Conservation (phyloP, 768 basidiomycete species). For the Suillus ampliporus region DNA sequence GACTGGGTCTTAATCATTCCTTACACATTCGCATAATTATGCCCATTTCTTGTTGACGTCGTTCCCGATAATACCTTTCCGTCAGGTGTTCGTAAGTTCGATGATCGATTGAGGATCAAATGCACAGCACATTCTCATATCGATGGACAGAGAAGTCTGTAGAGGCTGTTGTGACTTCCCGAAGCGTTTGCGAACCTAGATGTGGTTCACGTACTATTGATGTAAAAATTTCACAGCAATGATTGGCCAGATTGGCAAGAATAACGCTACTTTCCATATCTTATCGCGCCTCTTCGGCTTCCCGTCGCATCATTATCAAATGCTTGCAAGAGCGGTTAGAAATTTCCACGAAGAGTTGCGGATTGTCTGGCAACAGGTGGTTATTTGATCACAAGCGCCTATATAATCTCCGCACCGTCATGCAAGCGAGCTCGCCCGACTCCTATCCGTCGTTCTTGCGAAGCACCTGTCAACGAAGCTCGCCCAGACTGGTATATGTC, state of each 20-base stretch:
- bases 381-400: neutral
- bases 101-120: neutral
- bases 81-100: neutral
- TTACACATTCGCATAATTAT: neutral
- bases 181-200: neutral
- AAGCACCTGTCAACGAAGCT: constrained; percentile 7
- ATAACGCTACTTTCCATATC: neutral
- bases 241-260: neutral
- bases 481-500: constrained; percentile 5
- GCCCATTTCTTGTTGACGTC: neutral
- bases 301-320: neutral
- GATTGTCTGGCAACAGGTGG: constrained; percentile 2
- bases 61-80: neutral
- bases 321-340: constrained; percentile 1
- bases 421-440: neutral
- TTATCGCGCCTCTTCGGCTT: constrained; percentile 3
- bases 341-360: too few relatives aligned
- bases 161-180: neutral
- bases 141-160: neutral
- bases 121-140: neutral
- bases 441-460: neutral
- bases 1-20: neutral
- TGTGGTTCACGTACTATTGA: neutral
- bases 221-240: neutral
- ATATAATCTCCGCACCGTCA: neutral